Conservation (phyloP, 192 early-diverging fungal genomes). For the Coemansia brasiliensis region DNA sequence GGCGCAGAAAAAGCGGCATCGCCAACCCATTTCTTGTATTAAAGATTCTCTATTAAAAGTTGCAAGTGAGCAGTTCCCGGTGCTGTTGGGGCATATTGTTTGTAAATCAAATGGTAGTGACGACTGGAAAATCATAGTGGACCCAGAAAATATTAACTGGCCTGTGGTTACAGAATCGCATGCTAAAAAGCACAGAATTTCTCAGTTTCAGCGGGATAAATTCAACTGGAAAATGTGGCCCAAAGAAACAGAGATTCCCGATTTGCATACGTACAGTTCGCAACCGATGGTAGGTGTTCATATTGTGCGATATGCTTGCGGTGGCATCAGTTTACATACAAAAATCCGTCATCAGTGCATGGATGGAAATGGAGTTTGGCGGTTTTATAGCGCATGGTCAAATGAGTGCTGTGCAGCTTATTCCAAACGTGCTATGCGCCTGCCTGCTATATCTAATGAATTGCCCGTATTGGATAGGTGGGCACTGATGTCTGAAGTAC, state of each 20-base stretch:
- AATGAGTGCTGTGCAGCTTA: slow-evolving; percentile 1
- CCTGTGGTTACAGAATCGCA: slow-evolving; percentile 24
- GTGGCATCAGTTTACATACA: slow-evolving; percentile 32
- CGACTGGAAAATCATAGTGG: slow-evolving; percentile 18
- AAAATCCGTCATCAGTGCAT: slow-evolving; percentile 35
- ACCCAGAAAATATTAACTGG: slow-evolving; percentile 34
- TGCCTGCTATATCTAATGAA: no score
- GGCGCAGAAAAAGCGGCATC: slow-evolving; percentile 5
- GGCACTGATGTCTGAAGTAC: no score
- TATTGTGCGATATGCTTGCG: slow-evolving; percentile 35
- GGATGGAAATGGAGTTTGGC: slow-evolving; percentile 30
- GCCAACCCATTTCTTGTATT: slow-evolving; percentile 1
- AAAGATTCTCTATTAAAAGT: slow-evolving; percentile 10
- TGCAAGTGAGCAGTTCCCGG: slow-evolving; percentile 25
- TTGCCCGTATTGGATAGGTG: no score
- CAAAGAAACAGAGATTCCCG: not conserved
- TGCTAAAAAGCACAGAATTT: not conserved
- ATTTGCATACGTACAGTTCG: slow-evolving; percentile 6
- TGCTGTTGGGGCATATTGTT: slow-evolving; percentile 16
- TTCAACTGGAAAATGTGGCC: slow-evolving; percentile 31
- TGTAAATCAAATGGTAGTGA: not conserved
- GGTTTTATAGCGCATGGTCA: slow-evolving; percentile 32
- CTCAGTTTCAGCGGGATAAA: not conserved
- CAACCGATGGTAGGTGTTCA: slow-evolving; percentile 28
- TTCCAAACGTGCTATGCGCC: no score